phyloP scores from a whole-genome alignment of 768 basidiomycete species.

The Trametes coccinea region DNA sequence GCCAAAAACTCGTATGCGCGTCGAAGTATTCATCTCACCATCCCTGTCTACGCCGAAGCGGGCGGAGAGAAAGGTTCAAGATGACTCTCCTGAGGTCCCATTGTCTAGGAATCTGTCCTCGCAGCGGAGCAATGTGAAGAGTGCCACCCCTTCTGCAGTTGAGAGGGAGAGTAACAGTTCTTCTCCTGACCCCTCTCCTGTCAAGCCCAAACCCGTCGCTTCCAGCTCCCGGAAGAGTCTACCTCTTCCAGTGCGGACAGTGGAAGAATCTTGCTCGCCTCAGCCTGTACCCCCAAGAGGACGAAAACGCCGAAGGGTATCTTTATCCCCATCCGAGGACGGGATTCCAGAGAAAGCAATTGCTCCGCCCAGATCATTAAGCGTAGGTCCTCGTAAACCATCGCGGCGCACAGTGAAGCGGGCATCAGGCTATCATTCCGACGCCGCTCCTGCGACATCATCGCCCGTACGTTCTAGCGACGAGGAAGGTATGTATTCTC shows the following conservation, averaged over 20 bases:
- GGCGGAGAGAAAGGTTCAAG: background rate
- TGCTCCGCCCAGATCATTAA: background rate
- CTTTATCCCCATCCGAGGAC: constrained; percentile 11
- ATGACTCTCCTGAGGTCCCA: background rate
- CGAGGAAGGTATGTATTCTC: constrained; percentile 15
- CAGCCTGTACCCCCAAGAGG: constrained; percentile 3
- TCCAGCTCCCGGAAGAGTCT: background rate
- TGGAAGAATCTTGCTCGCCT: background rate
- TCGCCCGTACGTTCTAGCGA: constrained; percentile 6
- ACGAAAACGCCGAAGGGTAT: constrained; percentile 14
- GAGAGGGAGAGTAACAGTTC: background rate
- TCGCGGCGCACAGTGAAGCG: background rate
- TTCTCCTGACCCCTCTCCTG: background rate
- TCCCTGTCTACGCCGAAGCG: background rate
- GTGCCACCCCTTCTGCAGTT: background rate
- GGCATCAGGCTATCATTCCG: constrained; percentile 1
- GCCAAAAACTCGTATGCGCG: background rate
- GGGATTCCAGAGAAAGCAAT: background rate
- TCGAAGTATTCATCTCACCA: constrained; percentile 18
- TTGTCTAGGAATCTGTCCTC: background rate
- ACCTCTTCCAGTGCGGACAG: no score
- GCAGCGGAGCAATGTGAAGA: background rate
- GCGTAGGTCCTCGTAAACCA: background rate
- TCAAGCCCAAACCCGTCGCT: background rate
- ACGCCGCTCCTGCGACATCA: constrained; percentile 5